Conservation (phyloP, 345 rosid genomes). For the Rhodamnia argentea region DNA sequence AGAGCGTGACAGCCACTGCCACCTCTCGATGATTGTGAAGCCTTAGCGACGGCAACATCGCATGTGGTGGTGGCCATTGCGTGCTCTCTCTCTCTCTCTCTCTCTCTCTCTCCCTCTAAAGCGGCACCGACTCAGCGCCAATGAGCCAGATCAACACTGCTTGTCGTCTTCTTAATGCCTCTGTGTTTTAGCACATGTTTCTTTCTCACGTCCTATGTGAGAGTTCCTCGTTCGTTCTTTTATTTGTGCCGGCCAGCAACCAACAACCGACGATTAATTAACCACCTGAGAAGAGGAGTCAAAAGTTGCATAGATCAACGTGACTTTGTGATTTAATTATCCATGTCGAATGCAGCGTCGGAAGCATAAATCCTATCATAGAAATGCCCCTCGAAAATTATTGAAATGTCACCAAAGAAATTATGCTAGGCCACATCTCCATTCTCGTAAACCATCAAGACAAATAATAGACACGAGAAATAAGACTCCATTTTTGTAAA, state of each 20-base stretch:
- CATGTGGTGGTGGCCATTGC: not conserved
- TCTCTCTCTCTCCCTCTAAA: no score
- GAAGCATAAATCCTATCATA: not conserved
- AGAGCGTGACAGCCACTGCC: no score
- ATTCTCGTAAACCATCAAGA: not conserved
- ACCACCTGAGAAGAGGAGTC: not conserved
- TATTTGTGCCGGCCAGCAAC: not conserved
- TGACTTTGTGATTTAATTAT: not conserved
- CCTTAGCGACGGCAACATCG: not conserved
- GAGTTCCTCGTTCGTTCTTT: not conserved
- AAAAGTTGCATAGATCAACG: not conserved
- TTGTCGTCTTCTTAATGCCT: not conserved
- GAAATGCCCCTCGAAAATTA: not conserved
- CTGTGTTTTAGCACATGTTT: not conserved
- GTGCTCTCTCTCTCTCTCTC: no score
- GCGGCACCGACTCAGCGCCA: not conserved
- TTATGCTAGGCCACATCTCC: not conserved
- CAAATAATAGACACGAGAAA: not conserved
- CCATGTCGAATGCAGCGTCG: accelerated
- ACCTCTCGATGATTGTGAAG: not conserved
- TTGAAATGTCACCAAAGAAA: not conserved
- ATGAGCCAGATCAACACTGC: not conserved
- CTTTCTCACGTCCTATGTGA: not conserved
- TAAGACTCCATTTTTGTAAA: not conserved
- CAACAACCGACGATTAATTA: not conserved